These are phyloP conservation scores for Lepidium didymum DNA, from an alignment of 345 rosid species.

Conservation along the genomic window DNA sequence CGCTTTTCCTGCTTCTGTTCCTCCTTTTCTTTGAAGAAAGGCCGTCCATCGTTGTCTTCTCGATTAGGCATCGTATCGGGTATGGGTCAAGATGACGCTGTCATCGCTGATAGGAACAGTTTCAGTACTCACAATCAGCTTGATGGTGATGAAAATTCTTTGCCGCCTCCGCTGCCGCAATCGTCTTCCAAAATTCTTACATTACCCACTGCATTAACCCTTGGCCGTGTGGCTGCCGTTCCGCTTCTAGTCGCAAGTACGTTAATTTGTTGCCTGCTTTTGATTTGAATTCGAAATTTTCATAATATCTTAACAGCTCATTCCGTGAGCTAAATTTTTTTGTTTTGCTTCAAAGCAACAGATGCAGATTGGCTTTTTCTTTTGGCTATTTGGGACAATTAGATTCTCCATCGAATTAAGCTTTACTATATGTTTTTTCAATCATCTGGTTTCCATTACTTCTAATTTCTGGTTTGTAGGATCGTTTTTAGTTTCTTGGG, in stretches of 20 bases:
- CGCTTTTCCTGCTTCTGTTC: conserved; percentile 6
- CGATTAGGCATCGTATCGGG: conserved; percentile 22
- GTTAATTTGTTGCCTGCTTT: background rate
- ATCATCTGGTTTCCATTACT: background rate
- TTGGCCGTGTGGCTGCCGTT: conserved; percentile 88
- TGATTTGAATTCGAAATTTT: background rate
- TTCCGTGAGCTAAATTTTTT: background rate
- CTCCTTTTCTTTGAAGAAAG: conserved; percentile 18
- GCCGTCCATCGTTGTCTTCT: conserved; percentile 15
- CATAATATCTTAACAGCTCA: background rate
- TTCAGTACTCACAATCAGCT: conserved; percentile 6
- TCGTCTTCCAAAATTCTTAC: conserved; percentile 57
- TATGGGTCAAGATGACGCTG: conserved; percentile 41
- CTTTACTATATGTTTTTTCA: background rate
- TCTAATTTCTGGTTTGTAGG: too few relatives aligned
- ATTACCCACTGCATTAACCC: conserved; percentile 80
- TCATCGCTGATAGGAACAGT: conserved; percentile 21
- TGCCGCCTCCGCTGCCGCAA: conserved; percentile 31
- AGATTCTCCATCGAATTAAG: background rate
- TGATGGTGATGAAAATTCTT: background rate
- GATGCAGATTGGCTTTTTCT: background rate
- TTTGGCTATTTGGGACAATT: background rate
- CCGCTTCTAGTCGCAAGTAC: conserved; percentile 75
- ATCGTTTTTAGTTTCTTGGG: background rate
- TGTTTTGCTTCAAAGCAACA: background rate